These are phyloP conservation scores for Acanthamoeba sp. DNA, from an alignment of 208 protist species.

Conservation along the genomic window DNA sequence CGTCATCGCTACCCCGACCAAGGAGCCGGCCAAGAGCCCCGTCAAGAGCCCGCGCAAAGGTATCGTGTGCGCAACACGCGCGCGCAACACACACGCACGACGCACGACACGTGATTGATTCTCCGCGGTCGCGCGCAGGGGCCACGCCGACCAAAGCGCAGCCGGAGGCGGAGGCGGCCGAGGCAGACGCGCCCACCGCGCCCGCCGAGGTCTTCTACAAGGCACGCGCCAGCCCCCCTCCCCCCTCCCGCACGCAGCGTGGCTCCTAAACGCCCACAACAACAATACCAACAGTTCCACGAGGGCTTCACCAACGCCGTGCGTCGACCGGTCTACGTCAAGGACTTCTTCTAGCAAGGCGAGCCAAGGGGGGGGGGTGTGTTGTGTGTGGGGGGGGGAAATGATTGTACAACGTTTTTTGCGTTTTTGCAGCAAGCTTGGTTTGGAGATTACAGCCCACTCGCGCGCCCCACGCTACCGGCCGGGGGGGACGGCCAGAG, in stretches of 20 bases:
- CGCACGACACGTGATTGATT: too few species aligned
- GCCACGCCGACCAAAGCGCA: neutral
- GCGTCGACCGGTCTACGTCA: conserved; percentile 55
- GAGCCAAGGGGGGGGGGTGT: neutral
- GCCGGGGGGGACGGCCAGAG: too few species aligned
- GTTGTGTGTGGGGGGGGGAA: too few species aligned
- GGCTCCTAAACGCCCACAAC: neutral
- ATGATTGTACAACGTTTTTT: too few species aligned
- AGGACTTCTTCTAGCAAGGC: conserved; percentile 33
- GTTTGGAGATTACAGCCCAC: too few species aligned
- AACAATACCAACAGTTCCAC: conserved; percentile 55
- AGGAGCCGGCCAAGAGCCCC: conserved; percentile 38
- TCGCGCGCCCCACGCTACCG: too few species aligned
- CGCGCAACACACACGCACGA: neutral
- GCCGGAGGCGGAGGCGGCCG: neutral
- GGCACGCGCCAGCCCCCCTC: neutral
- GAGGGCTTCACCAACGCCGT: conserved; percentile 75
- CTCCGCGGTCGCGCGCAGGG: neutral
- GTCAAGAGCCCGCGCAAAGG: conserved; percentile 38
- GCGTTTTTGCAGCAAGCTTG: too few species aligned
- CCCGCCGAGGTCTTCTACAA: conserved; percentile 34
- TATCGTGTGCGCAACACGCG: neutral
- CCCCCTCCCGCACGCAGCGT: neutral
- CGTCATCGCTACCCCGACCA: neutral
- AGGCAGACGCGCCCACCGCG: neutral